Base-by-base conservation (phyloP, 805 yeast species). In the Blastobotrys robertii region DNA sequence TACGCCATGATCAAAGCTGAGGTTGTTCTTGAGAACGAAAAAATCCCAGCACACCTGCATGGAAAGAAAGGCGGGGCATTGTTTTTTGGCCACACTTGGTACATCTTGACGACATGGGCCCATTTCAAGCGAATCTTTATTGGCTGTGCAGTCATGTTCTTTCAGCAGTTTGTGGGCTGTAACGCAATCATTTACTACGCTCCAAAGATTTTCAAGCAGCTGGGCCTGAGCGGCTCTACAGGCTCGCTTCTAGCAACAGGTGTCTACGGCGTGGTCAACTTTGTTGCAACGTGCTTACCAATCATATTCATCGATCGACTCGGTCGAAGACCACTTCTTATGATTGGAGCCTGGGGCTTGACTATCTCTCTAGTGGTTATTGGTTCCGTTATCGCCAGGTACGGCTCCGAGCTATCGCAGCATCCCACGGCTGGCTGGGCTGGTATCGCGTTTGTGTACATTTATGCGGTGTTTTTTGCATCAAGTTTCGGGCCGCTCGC, bases 161-260 rank as follows among this genome's bases (percentile, higher is more conserved):
- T 78, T 67, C 82, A 77, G 58, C 87, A 81, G 64, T 68, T 78
- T 55, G 76, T 84, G 32, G 88, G 87, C 60, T 73, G 79, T 55
- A 79, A 81, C 65, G 79, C 77, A 55, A 72, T 81, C 54, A 77
- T 81, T 66, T 81, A 81, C 69, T 81, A 74, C 58, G 79, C 81
- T 58, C 77, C 81, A 16, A 19, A 19, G 25, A 74, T 79, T 59
- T 79, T 81, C 63, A 57, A 63, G 39, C 63, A 72, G 4, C 65
- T 74, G 49, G 76, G 76, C 30, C 63, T 75, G 66, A 65, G 64
- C 3, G 68, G 73, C 53, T 66, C 72, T 51, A 57, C 63, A 48
- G 63, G 69, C 42, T 65, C 68, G 40, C 63, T 68, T 38, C 62
- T 66, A 5, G 65, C 70, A 8, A 64, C 68, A 46, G 68, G 66